Conservation (phyloP, 1,139 yeast species). For the Yamadazyma pseudoaaseri region DNA sequence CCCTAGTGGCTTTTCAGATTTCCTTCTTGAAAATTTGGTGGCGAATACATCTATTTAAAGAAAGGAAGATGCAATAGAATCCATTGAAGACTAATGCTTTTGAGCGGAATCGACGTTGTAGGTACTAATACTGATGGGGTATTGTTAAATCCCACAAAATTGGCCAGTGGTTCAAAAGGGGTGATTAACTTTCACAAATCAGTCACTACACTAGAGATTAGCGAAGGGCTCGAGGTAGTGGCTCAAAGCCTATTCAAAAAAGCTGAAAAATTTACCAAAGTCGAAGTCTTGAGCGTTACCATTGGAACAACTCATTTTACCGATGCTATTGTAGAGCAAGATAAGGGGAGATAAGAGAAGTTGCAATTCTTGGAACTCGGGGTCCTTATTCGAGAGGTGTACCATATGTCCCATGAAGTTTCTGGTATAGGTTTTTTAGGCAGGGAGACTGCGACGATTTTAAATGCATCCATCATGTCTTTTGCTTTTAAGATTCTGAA, state of each 20-base stretch:
- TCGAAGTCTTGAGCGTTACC: slow-evolving; percentile 33
- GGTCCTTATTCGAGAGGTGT: slow-evolving; percentile 33
- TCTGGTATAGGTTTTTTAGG: slow-evolving; percentile 40
- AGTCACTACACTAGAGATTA: slow-evolving; percentile 41
- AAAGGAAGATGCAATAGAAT: too few relatives aligned
- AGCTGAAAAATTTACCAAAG: slow-evolving; percentile 3
- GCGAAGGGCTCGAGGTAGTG: slow-evolving; percentile 39
- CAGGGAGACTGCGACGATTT: slow-evolving; percentile 41
- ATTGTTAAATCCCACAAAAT: slow-evolving; percentile 31
- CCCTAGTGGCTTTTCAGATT: too few relatives aligned
- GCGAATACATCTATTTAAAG: too few relatives aligned
- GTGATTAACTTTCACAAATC: slow-evolving; percentile 41
- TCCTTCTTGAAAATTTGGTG: too few relatives aligned
- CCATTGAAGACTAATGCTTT: too few relatives aligned
- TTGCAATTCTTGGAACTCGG: slow-evolving; percentile 38
- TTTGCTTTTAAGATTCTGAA: slow-evolving; percentile 35
- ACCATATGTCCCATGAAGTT: slow-evolving; percentile 33
- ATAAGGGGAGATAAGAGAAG: slow-evolving; percentile 33
- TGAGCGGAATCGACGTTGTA: slow-evolving; percentile 47
- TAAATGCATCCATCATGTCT: slow-evolving; percentile 38
- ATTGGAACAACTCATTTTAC: slow-evolving; percentile 48
- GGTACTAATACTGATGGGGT: slow-evolving; percentile 52
- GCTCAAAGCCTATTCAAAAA: slow-evolving; percentile 23
- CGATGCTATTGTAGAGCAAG: slow-evolving; percentile 44
- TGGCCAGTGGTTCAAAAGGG: slow-evolving; percentile 21